Evolutionary conservation across 257 asterid genomes (phyloP).

Genomic region (Petrea volubilis): DNA sequence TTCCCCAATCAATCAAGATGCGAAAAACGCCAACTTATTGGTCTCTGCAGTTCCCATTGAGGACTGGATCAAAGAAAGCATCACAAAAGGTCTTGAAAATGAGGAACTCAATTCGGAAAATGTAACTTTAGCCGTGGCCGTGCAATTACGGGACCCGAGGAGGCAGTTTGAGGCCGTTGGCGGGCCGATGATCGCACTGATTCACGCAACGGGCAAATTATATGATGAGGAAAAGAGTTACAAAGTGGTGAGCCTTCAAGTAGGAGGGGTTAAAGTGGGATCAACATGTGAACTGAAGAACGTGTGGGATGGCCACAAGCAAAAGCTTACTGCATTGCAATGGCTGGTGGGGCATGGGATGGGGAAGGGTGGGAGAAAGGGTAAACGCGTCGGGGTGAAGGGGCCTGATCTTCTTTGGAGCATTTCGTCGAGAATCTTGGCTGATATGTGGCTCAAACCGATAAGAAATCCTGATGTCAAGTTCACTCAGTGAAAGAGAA

Average conservation of each 20-base stretch:
- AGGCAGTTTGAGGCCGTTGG: slow-evolving; percentile 94
- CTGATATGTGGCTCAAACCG: slow-evolving; percentile 96
- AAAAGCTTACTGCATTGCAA: slow-evolving; percentile 76
- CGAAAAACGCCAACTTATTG: slow-evolving; percentile 30
- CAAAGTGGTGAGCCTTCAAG: slow-evolving; percentile 56
- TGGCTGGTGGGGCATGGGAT: slow-evolving; percentile 80
- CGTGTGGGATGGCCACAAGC: slow-evolving; percentile 80
- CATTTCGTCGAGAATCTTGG: slow-evolving; percentile 77
- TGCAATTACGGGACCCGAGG: slow-evolving; percentile 78
- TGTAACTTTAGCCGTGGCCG: slow-evolving; percentile 44
- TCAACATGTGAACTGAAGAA: slow-evolving; percentile 28
- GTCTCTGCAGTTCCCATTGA: slow-evolving; percentile 66
- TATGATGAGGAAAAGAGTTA: slow-evolving; percentile 53
- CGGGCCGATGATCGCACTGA: slow-evolving; percentile 72
- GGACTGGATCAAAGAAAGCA: slow-evolving; percentile 46
- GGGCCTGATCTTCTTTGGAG: slow-evolving; percentile 76
- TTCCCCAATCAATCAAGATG: slow-evolving; percentile 49
- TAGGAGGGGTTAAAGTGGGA: slow-evolving; percentile 69
- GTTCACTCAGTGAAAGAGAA: slow-evolving; percentile 44
- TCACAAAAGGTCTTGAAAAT: too few relatives aligned
- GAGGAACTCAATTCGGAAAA: too few relatives aligned
- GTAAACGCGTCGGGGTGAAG: slow-evolving; percentile 39
- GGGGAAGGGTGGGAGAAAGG: slow-evolving; percentile 64
- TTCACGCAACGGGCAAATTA: slow-evolving; percentile 39
- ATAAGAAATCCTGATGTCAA: slow-evolving; percentile 89